A percentile compares a stretch with the other conserved stretches of the same genome.
phyloP scores from a whole-genome alignment of 495 filamentous ascomycete species.

The Trichocladium antarcticum region DNA sequence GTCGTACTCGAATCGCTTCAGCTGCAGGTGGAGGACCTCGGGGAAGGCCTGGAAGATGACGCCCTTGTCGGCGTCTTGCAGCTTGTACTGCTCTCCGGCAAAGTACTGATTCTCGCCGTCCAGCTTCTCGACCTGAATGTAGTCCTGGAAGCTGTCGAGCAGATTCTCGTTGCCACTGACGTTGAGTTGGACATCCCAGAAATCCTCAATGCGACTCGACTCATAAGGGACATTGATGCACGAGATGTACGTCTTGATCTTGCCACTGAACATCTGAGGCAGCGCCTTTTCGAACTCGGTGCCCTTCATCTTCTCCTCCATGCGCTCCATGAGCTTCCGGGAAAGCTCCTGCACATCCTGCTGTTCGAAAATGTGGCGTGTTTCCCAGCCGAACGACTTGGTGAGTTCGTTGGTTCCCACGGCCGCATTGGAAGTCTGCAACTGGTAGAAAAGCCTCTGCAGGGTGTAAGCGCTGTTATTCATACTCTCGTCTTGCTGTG shows the following conservation, averaged over 20 bases:
- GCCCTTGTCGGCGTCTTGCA: conserved; percentile 95
- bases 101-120: conserved; percentile 98
- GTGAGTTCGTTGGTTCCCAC: conserved; percentile 90
- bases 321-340: conserved; percentile 87
- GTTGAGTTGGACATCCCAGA: conserved; percentile 98
- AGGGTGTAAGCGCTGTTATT: conserved; percentile 87
- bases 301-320: conserved; percentile 96
- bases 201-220: conserved; percentile 88
- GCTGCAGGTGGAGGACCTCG: conserved; percentile 85
- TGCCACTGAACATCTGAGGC: conserved; percentile 83
- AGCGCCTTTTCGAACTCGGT: conserved; percentile 89
- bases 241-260: conserved; percentile 95
- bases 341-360: conserved; percentile 98
- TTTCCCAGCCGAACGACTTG: conserved; percentile 95
- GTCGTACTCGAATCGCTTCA: conserved; percentile 98
- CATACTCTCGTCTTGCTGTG: conserved; percentile 64
- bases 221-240: conserved; percentile 98
- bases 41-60: conserved; percentile 96
- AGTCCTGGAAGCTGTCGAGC: conserved; percentile 90
- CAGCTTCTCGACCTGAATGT: conserved; percentile 89
- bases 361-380: conserved; percentile 94
- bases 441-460: conserved; percentile 85
- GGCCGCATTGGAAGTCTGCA: conserved; percentile 70
- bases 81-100: conserved; percentile 72
- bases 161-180: conserved; percentile 87